These are phyloP conservation scores for Seiridium unicorne DNA, from an alignment of 2,329 filamentous ascomycete genomes.

Conservation along the genomic window DNA sequence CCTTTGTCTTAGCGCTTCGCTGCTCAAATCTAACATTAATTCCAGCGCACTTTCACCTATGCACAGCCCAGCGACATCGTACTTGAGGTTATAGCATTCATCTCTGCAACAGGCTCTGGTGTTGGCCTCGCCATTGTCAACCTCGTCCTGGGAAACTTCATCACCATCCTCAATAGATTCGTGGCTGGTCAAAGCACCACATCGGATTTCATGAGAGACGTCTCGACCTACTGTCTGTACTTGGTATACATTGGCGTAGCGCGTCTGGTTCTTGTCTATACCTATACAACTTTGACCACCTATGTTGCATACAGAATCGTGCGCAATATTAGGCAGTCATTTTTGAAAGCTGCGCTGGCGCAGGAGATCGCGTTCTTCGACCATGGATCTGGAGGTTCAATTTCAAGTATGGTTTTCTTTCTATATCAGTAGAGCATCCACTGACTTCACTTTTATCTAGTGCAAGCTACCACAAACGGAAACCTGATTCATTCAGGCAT, in stretches of 20 bases:
- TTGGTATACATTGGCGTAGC: conserved; percentile 26
- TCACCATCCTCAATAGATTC: not conserved
- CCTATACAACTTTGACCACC: conserved; percentile 32
- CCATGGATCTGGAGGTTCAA: conserved; percentile 25
- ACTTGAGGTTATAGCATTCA: not conserved
- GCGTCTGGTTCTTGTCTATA: conserved; percentile 16
- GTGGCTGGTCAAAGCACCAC: not conserved
- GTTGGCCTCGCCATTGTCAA: conserved; percentile 3
- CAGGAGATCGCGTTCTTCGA: conserved; percentile 41
- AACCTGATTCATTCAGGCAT: conserved; percentile 39
- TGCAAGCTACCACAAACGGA: conserved; percentile 42
- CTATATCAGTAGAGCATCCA: not conserved
- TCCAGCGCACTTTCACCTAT: not conserved
- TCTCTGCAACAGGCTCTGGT: not conserved
- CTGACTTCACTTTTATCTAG: not conserved
- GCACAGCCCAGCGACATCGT: not conserved
- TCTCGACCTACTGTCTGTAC: conserved; percentile 15
- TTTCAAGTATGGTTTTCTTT: conserved; percentile 14
- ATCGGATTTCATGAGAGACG: not conserved
- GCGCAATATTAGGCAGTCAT: conserved; percentile 35
- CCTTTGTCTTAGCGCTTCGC: not conserved
- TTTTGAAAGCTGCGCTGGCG: conserved; percentile 38
- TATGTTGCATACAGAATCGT: conserved; percentile 42
- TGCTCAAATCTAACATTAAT: not conserved
- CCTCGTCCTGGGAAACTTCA: not conserved